Base-by-base conservation (phyloP, 805 yeast genomes). In the Barnettozyma vustinii region DNA sequence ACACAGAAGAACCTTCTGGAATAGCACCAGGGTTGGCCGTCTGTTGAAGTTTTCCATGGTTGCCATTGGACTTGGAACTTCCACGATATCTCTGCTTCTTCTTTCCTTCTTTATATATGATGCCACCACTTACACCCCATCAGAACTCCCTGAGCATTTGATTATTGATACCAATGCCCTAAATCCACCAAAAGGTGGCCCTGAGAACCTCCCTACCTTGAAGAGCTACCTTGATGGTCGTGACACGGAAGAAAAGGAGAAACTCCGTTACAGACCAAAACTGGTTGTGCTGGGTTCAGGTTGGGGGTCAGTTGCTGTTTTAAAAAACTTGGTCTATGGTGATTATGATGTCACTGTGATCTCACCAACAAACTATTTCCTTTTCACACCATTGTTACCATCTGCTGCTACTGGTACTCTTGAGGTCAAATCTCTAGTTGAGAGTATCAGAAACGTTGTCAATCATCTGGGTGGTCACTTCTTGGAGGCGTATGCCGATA, bases 341-440 rank as follows among this genome's bases (percentile, higher is more conserved):
- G 79, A 77, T 54, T 83, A 81, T 61, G 82, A 81, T 55, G 81
- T 82, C 47, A 80, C 85, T 3, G 81, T 83, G 23, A 72, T 83
- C 35, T 80, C 87, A 3, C 88, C 88, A 21, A 79, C 83, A 3
- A 81, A 81, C 60, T 83, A 83, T 62, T 83, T 83, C 64, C 62
- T 83, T 53, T 82, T 83, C 64, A 83, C 88, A 18, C 88, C 88
- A 1, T 69, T 83, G 68, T 70, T 83, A 36, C 87, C 87, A 2
- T 76, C 79, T 44, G 85, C 87, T 19, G 84, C 88, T 5, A 84
- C 83, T 3, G 87, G 87, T 45, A 83, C 88, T 9, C 67, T 83
- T 45, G 85, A 81, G 51, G 75, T 81, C 43, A 80, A 82, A 58
- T 77, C 86, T 3, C 63, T 83, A 50, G 76, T 78, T 58, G 88